phyloP scores from a whole-genome alignment of 108 stramenopile genomes.

The Nitzschia sp. region DNA sequence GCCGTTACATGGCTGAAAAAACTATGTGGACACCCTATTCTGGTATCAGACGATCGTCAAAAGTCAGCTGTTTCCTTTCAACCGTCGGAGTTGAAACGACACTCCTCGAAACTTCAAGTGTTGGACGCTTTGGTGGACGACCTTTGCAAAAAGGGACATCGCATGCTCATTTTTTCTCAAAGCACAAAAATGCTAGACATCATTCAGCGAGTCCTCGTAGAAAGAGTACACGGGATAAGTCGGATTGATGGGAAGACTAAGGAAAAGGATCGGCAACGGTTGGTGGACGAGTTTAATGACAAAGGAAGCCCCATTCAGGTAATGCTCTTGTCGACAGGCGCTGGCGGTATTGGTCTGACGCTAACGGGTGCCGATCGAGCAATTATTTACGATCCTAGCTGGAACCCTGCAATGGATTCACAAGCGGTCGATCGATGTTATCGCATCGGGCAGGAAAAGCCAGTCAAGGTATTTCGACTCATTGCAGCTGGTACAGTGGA shows the following conservation, averaged over 20 bases:
- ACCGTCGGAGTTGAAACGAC: conserved; percentile 18
- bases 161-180: conserved; percentile 90
- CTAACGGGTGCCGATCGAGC: conserved; percentile 83
- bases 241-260: conserved; percentile 94
- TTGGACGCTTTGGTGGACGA: conserved; percentile 58
- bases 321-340: conserved; percentile 83
- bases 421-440: conserved; percentile 89
- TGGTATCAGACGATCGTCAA: conserved; percentile 29
- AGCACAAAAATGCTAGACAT: conserved; percentile 92
- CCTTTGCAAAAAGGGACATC: conserved; percentile 71
- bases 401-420: conserved; percentile 92
- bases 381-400: conserved; percentile 82
- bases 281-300: conserved; percentile 93
- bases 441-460: conserved; percentile 92
- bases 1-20: conserved; percentile 80
- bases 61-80: neutral
- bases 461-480: conserved; percentile 93
- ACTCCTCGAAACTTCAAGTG: conserved; percentile 78
- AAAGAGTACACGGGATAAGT: conserved; percentile 22
- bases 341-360: conserved; percentile 88
- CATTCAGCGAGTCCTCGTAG: conserved; percentile 54
- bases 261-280: conserved; percentile 75
- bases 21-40: conserved; percentile 75
- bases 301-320: conserved; percentile 49
- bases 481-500: conserved; percentile 96